Evolutionary conservation across 345 rosid species (phyloP).

Genomic region (Theobroma cacao): DNA sequence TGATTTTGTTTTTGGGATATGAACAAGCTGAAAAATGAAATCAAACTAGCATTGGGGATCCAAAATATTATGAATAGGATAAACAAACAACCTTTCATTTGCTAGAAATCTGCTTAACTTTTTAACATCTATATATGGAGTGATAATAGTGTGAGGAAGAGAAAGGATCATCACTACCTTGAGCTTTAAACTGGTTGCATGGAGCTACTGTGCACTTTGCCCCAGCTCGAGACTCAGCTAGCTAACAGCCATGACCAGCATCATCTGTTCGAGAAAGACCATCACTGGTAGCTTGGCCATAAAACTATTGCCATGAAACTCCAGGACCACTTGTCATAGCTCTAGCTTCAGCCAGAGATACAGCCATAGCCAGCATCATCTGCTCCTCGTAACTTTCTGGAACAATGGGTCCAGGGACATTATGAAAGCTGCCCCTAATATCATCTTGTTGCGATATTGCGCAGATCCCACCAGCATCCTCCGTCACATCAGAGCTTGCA

Average conservation of each 20-base stretch:
- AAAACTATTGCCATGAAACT: constrained; percentile 65
- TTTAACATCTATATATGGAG: constrained; percentile 23
- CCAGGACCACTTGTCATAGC: constrained; percentile 47
- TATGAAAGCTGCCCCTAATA: constrained; percentile 31
- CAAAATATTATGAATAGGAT: constrained; percentile 20
- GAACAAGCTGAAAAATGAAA: constrained; percentile 8
- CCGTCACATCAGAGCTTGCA: constrained; percentile 57
- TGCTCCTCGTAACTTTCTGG: constrained; percentile 95
- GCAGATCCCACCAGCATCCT: constrained; percentile 40
- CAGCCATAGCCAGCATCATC: constrained; percentile 96
- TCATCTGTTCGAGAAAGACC: constrained; percentile 13
- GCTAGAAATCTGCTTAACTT: constrained; percentile 17
- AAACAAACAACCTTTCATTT: constrained; percentile 32
- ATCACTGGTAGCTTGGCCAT: constrained; percentile 8
- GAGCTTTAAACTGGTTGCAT: constrained; percentile 6
- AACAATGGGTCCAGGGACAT: constrained; percentile 44
- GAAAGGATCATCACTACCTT: constrained; percentile 25
- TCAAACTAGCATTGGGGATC: background rate
- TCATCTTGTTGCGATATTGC: constrained; percentile 38
- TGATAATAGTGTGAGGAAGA: constrained; percentile 2
- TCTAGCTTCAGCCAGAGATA: constrained; percentile 86
- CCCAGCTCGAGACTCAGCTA: constrained; percentile 19
- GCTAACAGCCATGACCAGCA: constrained; percentile 18
- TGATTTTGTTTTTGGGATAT: background rate
- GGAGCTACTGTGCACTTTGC: constrained; percentile 14